phyloP scores from a whole-genome alignment of 2,329 filamentous ascomycete species.

The Coleophoma crateriformis region DNA sequence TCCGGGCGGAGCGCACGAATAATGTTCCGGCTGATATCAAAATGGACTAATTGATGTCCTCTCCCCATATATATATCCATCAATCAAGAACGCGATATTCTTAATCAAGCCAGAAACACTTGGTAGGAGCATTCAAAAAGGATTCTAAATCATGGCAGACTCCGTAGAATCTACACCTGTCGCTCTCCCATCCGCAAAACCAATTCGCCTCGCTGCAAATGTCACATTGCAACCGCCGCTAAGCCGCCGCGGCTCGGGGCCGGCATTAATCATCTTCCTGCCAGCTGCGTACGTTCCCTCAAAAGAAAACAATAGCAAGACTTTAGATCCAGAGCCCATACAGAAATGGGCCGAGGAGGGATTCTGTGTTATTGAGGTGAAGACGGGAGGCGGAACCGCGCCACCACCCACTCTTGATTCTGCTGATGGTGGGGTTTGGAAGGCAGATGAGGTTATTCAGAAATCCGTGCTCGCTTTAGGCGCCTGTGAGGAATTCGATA shows the following conservation, averaged over 20 bases:
- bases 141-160: too few species aligned
- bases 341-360: slow-evolving; percentile 33
- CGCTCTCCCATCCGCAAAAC: not conserved
- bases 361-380: slow-evolving; percentile 23
- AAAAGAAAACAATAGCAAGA: slow-evolving; percentile 3
- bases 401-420: not conserved
- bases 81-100: too few species aligned
- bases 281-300: slow-evolving; percentile 1
- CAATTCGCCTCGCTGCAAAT: not conserved
- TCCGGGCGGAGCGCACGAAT: too few species aligned
- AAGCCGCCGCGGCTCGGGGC: slow-evolving; percentile 26
- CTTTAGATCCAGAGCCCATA: slow-evolving; percentile 18
- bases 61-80: too few species aligned
- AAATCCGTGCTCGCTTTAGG: not conserved
- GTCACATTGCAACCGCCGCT: slow-evolving; percentile 14
- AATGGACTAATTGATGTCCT: too few species aligned
- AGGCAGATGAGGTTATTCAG: not conserved
- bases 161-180: not conserved
- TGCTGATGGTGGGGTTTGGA: not conserved
- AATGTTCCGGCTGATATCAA: too few species aligned
- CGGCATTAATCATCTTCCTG: slow-evolving; percentile 27
- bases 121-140: too few species aligned
- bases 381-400: not conserved
- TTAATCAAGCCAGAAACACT: too few species aligned
- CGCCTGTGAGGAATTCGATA: not conserved